These are phyloP conservation scores for Fagopyrum tataricum DNA, from an alignment of 148 eudicot genomes.

Conservation along the genomic window DNA sequence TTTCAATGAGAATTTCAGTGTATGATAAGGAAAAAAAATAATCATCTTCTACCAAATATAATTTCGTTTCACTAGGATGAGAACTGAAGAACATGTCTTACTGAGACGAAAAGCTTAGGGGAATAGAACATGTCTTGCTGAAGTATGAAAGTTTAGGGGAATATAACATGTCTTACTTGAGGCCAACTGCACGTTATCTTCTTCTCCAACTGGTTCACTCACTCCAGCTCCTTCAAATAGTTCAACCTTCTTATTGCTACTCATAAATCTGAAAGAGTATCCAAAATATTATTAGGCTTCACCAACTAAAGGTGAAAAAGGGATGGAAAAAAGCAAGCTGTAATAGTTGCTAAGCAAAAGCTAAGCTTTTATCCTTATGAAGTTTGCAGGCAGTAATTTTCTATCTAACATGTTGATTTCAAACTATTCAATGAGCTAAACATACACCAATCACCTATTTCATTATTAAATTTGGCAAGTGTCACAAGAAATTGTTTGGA, in stretches of 20 bases:
- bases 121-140: neutral
- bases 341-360: neutral
- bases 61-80: neutral
- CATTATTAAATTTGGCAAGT: neutral
- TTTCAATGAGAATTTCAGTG: neutral
- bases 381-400: neutral
- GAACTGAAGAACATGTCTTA: neutral
- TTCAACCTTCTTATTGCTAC: constrained; percentile 88
- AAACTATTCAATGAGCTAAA: neutral
- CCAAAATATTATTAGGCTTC: neutral
- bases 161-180: constrained; percentile 50
- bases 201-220: constrained; percentile 85
- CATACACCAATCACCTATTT: neutral
- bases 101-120: neutral
- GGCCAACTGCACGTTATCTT: constrained; percentile 78
- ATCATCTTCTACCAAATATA: neutral
- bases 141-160: neutral
- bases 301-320: neutral
- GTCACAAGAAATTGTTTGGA: neutral
- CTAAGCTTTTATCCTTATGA: neutral
- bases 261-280: constrained; percentile 60
- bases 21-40: neutral
- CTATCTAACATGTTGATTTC: neutral
- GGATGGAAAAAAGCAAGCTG: neutral
- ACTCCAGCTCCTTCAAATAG: constrained; percentile 90